These are phyloP conservation scores for Ceratopteris richardii DNA, from an alignment of 75 land plant genomes.

Conservation along the genomic window DNA sequence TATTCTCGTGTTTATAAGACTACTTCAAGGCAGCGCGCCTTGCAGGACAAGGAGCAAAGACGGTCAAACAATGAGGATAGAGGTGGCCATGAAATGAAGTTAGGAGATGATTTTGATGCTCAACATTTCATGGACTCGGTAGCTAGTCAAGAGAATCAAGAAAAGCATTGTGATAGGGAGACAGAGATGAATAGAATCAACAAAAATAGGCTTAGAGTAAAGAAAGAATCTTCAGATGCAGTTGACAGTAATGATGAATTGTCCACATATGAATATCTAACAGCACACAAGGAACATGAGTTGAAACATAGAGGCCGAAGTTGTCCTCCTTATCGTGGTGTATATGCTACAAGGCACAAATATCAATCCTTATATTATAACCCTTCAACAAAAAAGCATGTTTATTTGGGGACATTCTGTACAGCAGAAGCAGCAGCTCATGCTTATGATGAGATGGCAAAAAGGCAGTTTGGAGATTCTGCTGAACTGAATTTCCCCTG, in stretches of 20 bases:
- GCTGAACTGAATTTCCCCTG: slow-evolving; percentile 32
- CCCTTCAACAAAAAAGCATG: slow-evolving; percentile 30
- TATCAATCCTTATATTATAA: slow-evolving; percentile 31
- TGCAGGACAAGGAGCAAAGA: slow-evolving; percentile 26
- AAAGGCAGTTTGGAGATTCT: slow-evolving; percentile 14
- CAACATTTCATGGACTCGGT: too few relatives aligned
- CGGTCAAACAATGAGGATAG: not conserved
- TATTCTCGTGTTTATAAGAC: slow-evolving; percentile 36
- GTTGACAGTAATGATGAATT: too few relatives aligned
- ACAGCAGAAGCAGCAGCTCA: slow-evolving; percentile 34
- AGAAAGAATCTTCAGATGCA: too few relatives aligned
- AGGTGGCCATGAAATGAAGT: too few relatives aligned
- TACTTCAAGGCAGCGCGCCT: slow-evolving; percentile 31
- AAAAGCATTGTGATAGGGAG: too few relatives aligned
- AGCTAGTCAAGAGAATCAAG: too few relatives aligned
- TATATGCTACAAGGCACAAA: slow-evolving; percentile 27
- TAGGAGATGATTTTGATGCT: too few relatives aligned
- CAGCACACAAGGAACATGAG: too few relatives aligned
- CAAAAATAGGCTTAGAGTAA: too few relatives aligned
- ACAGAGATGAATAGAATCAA: too few relatives aligned
- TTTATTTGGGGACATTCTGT: slow-evolving; percentile 28
- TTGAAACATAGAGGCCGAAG: not conserved
- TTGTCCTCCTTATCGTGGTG: slow-evolving; percentile 16
- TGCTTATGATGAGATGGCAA: slow-evolving; percentile 32
- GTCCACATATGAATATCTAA: too few relatives aligned